Percentiles rank a stretch among this genome's conserved stretches.
Conservation (phyloP, 2,329 filamentous ascomycete species). For the Cercospora citrullina region DNA sequence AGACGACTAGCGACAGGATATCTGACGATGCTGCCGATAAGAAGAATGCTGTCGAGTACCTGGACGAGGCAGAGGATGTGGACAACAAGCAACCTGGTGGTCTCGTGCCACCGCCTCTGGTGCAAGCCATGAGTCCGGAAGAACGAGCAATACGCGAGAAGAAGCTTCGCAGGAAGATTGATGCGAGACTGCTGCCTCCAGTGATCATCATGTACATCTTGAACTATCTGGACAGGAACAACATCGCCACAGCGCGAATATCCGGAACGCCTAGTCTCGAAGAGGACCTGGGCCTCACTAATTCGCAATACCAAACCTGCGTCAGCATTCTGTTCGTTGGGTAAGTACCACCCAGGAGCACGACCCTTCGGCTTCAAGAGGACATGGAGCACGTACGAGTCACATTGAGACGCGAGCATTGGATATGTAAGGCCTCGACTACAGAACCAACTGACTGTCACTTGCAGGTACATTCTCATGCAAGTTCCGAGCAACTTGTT, state of each 20-base stretch:
- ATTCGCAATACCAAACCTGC: conserved; percentile 49
- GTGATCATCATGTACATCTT: conserved; percentile 74
- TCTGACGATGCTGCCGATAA: conserved; percentile 19
- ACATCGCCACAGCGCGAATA: conserved; percentile 36
- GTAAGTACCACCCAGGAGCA: conserved; percentile 11
- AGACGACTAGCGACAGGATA: conserved; percentile 23
- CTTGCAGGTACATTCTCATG: conserved; percentile 33
- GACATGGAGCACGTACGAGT: neutral
- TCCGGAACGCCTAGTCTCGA: conserved; percentile 45
- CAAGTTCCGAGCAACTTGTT: conserved; percentile 43
- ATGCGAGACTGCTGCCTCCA: conserved; percentile 65
- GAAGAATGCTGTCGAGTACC: conserved; percentile 23
- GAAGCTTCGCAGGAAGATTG: conserved; percentile 68
- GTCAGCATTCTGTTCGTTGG: conserved; percentile 49
- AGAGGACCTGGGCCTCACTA: conserved; percentile 47
- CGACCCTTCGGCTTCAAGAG: neutral
- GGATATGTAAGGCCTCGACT: neutral
- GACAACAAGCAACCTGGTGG: conserved; percentile 19
- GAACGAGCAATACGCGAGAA: conserved; percentile 45
- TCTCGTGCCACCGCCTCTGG: conserved; percentile 23
- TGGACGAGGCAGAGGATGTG: conserved; percentile 26
- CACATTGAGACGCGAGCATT: neutral
- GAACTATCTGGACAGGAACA: conserved; percentile 62
- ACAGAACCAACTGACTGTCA: neutral
- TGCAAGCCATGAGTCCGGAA: conserved; percentile 22